Base-by-base conservation (phyloP, 192 early-diverging fungal genomes). In the Coemansia sp. region DNA sequence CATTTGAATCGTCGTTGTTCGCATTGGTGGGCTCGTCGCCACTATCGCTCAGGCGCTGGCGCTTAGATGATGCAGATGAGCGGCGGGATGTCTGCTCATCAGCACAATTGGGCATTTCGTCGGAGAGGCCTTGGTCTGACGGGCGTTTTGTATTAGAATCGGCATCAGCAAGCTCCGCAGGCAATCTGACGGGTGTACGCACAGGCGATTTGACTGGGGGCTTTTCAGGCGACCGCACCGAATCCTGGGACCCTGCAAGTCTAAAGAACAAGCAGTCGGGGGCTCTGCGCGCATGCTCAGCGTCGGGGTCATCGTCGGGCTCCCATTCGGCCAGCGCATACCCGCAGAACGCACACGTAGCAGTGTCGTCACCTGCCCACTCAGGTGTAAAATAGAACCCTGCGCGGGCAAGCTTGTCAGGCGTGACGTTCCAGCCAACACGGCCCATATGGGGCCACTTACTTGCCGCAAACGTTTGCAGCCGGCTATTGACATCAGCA, bases 271-370 rank as follows among this genome's bases (percentile, higher is more conserved):
- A 40, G 60, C 81, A 83, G 37, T 78, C 71, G 0, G 81, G 64
- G 0, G 73, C 68, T 15, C 76, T 66, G 49, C 53, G 60, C 33
- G 62, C 60, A 48, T 83, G 81, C 61, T 83, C 81, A 10, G 66
- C 53, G 29, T 64, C 66, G 2, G 81, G 81, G 53, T 83, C 76
- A 31, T 83, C 81, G 18, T 79, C 76, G 2, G 73, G 69, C 57
- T 83, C 81, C 81, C 81, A 83, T 21, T 72, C 74, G 34, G 61
- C 81, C 64, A 83, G 63, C 49, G 76, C 68, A 55, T 79, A 79
- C 3, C 77, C 73, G 55, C 81, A 83, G 29, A 76, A 78, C 26
- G 61, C 61, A 58, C 81, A 83, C 3, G 81, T 72, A 7, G 81
- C 70, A 0, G 81, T 78, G 16, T 83, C 81, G 51, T 74, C 72